A percentile compares a stretch with the other conserved stretches of the same genome.
phyloP scores from a whole-genome alignment of 495 filamentous ascomycete species.

The Aspergillus bridgeri region DNA sequence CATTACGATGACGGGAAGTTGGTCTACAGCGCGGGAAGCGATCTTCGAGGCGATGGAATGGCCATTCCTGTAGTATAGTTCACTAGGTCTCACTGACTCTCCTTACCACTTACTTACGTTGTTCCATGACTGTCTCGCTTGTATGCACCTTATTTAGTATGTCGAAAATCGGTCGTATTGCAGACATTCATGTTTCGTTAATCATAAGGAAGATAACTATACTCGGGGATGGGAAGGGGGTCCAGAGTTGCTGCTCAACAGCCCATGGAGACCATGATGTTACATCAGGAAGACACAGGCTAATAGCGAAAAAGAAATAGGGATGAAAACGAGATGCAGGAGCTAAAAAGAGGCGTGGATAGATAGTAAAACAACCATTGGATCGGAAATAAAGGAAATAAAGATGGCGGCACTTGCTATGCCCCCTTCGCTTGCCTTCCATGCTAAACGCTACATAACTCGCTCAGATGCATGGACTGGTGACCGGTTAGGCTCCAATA shows the following conservation, averaged over 20 bases:
- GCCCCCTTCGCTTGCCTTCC: background rate
- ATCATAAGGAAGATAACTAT: background rate
- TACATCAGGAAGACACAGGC: background rate
- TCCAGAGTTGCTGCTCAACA: background rate
- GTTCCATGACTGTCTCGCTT: background rate
- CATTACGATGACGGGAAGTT: slow-evolving; percentile 65
- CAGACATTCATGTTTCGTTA: background rate
- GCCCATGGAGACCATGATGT: background rate
- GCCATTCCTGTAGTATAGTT: slow-evolving; percentile 56
- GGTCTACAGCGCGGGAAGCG: slow-evolving; percentile 84
- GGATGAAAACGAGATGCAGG: background rate
- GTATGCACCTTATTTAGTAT: background rate
- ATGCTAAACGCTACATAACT: background rate
- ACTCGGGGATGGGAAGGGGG: background rate
- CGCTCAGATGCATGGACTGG: background rate
- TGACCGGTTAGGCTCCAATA: background rate
- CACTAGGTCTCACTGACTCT: background rate
- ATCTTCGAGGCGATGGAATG: slow-evolving; percentile 82
- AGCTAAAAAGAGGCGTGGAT: background rate
- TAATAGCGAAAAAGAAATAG: background rate
- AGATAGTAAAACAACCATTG: slow-evolving; percentile 1
- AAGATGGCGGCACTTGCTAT: background rate
- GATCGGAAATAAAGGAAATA: background rate
- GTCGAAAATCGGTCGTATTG: background rate
- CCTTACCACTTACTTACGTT: background rate